Evolutionary conservation across 1,284 basidiomycete species (phyloP), one percentile per base, ranked within the genome.

Genomic region (Gastroboletus turbinatus): DNA sequence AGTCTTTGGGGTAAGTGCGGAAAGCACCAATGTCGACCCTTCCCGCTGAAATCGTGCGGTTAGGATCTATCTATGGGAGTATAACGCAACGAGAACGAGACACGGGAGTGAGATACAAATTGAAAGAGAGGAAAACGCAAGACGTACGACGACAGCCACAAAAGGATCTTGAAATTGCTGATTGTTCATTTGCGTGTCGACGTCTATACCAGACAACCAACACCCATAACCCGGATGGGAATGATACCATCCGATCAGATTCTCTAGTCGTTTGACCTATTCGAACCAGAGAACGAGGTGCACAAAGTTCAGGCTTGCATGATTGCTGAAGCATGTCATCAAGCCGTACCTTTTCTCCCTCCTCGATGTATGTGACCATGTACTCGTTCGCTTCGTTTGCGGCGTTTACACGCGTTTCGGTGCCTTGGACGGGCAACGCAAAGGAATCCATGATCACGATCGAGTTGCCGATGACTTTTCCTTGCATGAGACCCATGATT

Each of bases 401-500:
- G 10, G 97, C 97, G 69, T 98, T 99, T 40, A 99, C 96, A 54
- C 96, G 86, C 46, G 97, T 99, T 74, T 99, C 96, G 0, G 97
- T 99, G n/a, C 96, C 96, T 72, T 98, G 93, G 1, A 99, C 97
- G 1, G 96, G 96, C 4, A 99, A 79, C 3, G 97, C 96, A 62
- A 98, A 98, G 4, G 92, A 93, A 73, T 99, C 97, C 83, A 97
- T 89, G 64, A 99, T 87, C 55, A 98, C 91, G 55, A 98, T 83
- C 0, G 93, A 84, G 57, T 84, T 83, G 9, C 89, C 92, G 43
- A 95, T 81, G 25, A 98, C 88, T 75, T 97, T 97, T 48, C 96
- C 96, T 74, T 98, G 94, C 96, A 99, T 98, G 44, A 98, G 81
- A 10, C 97, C 97, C 97, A 99, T 99, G 68, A 99, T 97, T 77